A percentile compares a stretch with the other conserved stretches of the same genome.
phyloP scores from a whole-genome alignment of 2,329 filamentous ascomycete genomes.

The Colletotrichum sp. region DNA sequence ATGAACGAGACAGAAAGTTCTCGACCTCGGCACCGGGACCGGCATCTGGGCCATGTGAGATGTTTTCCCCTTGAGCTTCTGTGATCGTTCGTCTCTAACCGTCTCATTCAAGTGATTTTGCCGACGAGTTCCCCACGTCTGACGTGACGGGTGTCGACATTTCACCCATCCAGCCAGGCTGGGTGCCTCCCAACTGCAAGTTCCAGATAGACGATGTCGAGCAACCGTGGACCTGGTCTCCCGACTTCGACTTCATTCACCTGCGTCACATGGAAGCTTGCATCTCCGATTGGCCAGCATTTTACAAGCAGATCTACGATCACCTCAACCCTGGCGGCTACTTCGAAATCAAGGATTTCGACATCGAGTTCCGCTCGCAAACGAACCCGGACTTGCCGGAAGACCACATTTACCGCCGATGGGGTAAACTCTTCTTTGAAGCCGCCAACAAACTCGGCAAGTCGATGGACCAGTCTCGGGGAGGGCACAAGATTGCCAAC shows the following conservation, averaged over 20 bases:
- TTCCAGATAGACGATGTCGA: constrained; percentile 68
- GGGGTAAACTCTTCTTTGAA: constrained; percentile 30
- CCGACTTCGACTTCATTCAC: constrained; percentile 64
- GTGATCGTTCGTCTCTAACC: neutral
- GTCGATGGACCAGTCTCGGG: constrained; percentile 12
- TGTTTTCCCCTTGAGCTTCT: neutral
- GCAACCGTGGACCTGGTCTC: constrained; percentile 48
- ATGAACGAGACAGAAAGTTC: neutral
- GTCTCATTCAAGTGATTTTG: constrained; percentile 36
- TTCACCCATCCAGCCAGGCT: constrained; percentile 59
- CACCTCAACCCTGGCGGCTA: constrained; percentile 54
- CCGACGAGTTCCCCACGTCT: constrained; percentile 45
- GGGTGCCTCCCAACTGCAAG: constrained; percentile 58
- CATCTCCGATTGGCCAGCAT: constrained; percentile 55
- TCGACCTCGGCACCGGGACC: neutral
- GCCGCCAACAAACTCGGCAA: constrained; percentile 30
- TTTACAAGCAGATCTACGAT: constrained; percentile 51
- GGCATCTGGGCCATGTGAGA: constrained; percentile 5
- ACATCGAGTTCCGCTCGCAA: neutral
- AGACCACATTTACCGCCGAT: constrained; percentile 31
- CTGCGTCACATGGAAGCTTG: constrained; percentile 57
- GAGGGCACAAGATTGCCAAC: constrained; percentile 25
- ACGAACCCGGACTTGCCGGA: constrained; percentile 23
- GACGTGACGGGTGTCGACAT: constrained; percentile 58
- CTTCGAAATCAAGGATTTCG: constrained; percentile 37